Base-by-base conservation (phyloP, 495 filamentous ascomycete species). In the Echria macrotheca region DNA sequence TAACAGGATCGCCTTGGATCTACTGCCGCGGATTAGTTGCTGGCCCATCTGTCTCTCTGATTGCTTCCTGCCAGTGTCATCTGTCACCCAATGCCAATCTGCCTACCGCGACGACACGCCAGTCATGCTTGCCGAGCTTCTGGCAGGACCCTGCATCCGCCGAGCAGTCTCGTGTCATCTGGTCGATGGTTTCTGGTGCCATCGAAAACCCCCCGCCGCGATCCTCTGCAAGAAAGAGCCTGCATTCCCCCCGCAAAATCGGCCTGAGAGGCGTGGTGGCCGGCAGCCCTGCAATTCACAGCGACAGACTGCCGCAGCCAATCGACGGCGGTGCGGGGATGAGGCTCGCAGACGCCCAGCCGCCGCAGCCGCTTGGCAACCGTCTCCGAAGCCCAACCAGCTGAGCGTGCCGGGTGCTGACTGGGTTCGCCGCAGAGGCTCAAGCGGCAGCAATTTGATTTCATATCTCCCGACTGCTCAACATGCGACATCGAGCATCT, bases 221-320 rank as follows among this genome's bases (percentile, higher is more conserved):
- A 31, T 31, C 28, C 28, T 31, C 28, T 31, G 28, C 28, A 31
- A 31, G 28, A 32, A 44, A 18, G 24, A 8, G 5, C 42, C 26
- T 11, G 23, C 19, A 22, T 2, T 19, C 14, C 18, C 22, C 11
- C 22, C 17, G 18, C 39, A 42, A 17, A 6, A 37, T 6, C 28
- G 12, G 17, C 33, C 7, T 5, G 7, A 14, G 33, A 8, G 14
- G 33, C 14, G 2, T 11, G 18, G 19, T 19, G 3, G 14, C 14
- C 11, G 7, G n/a, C 9, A 24, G 1, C 14, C 50, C 50, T 53
- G 50, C 25, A 53, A 53, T 53, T 31, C 44, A 48, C 38, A 11
- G 11, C 9, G 38, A 10, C 28, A 26, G 23, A 5, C 22, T 9
- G 17, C 48, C 44, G 25, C 37, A 37, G 19, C 50, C 50, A 53